Conservation (phyloP, 2,329 filamentous ascomycete species). For the Paracoccidioides lutzii region DNA sequence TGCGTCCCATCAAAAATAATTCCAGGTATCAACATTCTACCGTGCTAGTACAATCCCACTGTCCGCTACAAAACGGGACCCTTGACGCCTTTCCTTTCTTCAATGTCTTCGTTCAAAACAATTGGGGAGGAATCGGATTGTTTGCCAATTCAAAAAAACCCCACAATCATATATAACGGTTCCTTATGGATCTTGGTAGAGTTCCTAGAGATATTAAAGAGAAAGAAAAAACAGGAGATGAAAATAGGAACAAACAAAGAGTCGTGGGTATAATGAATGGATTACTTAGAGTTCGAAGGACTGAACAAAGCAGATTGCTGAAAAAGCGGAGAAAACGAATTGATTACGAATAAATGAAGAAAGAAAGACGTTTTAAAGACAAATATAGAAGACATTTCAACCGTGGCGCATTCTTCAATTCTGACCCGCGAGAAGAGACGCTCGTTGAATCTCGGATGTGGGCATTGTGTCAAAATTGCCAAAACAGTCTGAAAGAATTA, state of each 20-base stretch:
- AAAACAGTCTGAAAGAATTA: background rate
- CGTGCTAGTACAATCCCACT: background rate
- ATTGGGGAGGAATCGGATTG: background rate
- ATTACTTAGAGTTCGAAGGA: background rate
- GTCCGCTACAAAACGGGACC: background rate
- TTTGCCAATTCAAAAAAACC: background rate
- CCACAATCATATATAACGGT: background rate
- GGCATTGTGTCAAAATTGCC: background rate
- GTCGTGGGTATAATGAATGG: background rate
- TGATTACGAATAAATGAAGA: background rate
- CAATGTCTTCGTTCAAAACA: background rate
- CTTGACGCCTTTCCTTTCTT: background rate
- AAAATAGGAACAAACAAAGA: background rate
- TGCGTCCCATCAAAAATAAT: background rate
- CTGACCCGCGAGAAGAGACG: background rate
- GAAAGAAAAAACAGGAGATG: background rate
- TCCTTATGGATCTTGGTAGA: background rate
- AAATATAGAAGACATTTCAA: background rate
- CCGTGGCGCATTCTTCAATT: background rate
- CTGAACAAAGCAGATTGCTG: background rate
- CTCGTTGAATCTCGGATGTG: too few species aligned
- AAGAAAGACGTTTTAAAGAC: background rate
- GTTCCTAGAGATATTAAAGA: background rate
- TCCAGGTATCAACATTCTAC: background rate
- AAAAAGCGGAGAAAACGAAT: background rate